Conservation (phyloP, 768 basidiomycete genomes). For the Tylopilus felleus region DNA sequence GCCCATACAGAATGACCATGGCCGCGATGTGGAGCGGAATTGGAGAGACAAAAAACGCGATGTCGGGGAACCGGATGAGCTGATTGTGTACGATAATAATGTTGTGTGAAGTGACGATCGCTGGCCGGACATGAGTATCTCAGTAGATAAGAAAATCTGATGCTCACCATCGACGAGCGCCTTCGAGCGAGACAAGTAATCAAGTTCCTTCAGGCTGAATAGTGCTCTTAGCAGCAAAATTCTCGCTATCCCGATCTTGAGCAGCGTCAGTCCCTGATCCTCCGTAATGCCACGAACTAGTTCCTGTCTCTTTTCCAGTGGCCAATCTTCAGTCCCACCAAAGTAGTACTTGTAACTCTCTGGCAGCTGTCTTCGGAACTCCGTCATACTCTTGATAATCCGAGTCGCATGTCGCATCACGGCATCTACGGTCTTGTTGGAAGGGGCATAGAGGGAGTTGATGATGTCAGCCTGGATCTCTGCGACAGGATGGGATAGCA, state of each 20-base stretch:
- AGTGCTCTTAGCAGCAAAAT: constrained; percentile 75
- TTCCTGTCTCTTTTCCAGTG: constrained; percentile 57
- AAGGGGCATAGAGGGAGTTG: constrained; percentile 78
- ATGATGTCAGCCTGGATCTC: constrained; percentile 89
- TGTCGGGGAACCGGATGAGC: constrained; percentile 80
- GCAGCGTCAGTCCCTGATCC: constrained; percentile 75
- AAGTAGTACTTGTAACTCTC: constrained; percentile 74
- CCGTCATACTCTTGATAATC: constrained; percentile 73
- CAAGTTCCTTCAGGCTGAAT: constrained; percentile 72
- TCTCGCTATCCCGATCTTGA: constrained; percentile 80
- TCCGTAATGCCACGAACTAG: constrained; percentile 74
- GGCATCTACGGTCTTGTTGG: constrained; percentile 62
- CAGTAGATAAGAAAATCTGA: not conserved
- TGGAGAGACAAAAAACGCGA: constrained; percentile 85
- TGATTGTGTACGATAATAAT: constrained; percentile 82
- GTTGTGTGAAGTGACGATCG: constrained; percentile 84
- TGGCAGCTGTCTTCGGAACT: constrained; percentile 66
- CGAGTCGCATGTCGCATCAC: constrained; percentile 76
- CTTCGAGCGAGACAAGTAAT: constrained; percentile 59
- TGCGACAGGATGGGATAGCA: constrained; percentile 68
- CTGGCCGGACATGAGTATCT: constrained; percentile 35
- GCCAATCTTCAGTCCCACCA: constrained; percentile 74
- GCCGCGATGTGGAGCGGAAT: constrained; percentile 87
- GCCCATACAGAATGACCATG: constrained; percentile 87
- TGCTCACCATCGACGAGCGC: constrained; percentile 75